phyloP scores from a whole-genome alignment of 2,329 filamentous ascomycete species.

The Hypoxylon sp. region DNA sequence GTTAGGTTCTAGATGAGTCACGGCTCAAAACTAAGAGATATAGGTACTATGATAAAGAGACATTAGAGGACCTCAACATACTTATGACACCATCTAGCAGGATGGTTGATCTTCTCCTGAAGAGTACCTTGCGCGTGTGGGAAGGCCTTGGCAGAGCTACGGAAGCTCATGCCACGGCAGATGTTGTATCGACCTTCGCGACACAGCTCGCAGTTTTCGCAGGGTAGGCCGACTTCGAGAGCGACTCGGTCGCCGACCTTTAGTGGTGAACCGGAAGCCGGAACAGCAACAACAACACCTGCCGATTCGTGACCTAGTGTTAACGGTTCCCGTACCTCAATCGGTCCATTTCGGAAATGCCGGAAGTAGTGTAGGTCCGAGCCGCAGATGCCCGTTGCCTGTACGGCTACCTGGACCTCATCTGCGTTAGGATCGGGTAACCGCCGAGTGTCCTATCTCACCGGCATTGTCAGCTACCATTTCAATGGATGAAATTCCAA shows the following conservation, averaged over 20 bases:
- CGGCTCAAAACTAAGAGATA: neutral
- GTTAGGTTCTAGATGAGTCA: neutral
- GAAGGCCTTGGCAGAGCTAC: slow-evolving; percentile 69
- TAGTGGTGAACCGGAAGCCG: slow-evolving; percentile 66
- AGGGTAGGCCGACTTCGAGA: slow-evolving; percentile 70
- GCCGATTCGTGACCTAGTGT: slow-evolving; percentile 79
- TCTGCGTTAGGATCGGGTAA: slow-evolving; percentile 68
- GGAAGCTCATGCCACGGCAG: slow-evolving; percentile 70
- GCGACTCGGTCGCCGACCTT: slow-evolving; percentile 79
- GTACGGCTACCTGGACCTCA: slow-evolving; percentile 74
- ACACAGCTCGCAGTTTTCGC: slow-evolving; percentile 67
- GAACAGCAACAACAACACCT: slow-evolving; percentile 72
- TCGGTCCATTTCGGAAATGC: slow-evolving; percentile 77
- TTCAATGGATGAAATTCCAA: neutral
- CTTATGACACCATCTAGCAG: slow-evolving; percentile 70
- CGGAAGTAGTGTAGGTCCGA: slow-evolving; percentile 78
- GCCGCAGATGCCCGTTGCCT: slow-evolving; percentile 76
- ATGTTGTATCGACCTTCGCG: slow-evolving; percentile 72
- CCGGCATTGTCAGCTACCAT: neutral
- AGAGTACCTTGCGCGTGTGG: slow-evolving; percentile 73
- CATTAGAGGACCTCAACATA: slow-evolving; percentile 51
- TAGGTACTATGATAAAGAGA: neutral
- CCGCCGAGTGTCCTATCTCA: slow-evolving; percentile 67
- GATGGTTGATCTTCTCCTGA: slow-evolving; percentile 70
- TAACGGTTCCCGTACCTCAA: slow-evolving; percentile 69